These are phyloP conservation scores for Mariannaea sp. DNA, from an alignment of 2,329 filamentous ascomycete species.

Conservation along the genomic window DNA sequence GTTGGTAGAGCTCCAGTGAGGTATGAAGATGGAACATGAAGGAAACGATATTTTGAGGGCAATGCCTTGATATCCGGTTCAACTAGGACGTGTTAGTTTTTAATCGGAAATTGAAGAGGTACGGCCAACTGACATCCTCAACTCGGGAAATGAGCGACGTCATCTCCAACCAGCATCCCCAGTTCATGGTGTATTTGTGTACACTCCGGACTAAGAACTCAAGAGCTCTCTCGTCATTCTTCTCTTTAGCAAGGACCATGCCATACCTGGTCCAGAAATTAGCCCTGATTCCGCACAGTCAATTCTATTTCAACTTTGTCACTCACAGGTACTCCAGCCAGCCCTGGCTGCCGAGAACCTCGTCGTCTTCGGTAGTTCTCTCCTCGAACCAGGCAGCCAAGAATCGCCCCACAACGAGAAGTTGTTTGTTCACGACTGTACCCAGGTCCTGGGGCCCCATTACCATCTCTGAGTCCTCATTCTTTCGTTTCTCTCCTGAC, in stretches of 20 bases:
- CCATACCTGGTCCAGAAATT: constrained; percentile 65
- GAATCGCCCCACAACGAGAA: constrained; percentile 74
- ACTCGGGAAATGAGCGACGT: constrained; percentile 76
- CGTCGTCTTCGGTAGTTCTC: constrained; percentile 61
- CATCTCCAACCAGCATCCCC: constrained; percentile 96
- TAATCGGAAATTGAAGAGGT: constrained; percentile 30
- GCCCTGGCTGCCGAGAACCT: constrained; percentile 73
- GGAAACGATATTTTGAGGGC: constrained; percentile 90
- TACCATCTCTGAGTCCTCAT: constrained; percentile 97
- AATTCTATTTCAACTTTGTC: neutral
- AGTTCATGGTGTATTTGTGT: constrained; percentile 90
- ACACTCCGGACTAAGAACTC: constrained; percentile 88
- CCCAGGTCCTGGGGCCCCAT: constrained; percentile 91
- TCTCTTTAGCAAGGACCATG: constrained; percentile 85
- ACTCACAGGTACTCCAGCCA: constrained; percentile 84
- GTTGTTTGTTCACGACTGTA: constrained; percentile 81
- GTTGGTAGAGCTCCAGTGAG: constrained; percentile 89
- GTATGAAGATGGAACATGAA: constrained; percentile 93
- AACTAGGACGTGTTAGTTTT: constrained; percentile 55
- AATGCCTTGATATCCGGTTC: constrained; percentile 69
- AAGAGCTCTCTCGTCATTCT: constrained; percentile 84
- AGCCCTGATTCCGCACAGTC: neutral
- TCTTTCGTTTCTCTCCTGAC: constrained; percentile 92
- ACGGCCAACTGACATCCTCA: constrained; percentile 71
- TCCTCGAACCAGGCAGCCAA: constrained; percentile 82